Percentiles rank a stretch among this genome's conserved stretches.
Conservation (phyloP, 108 stramenopile genomes). For the Cyclostephanos invisitatus region DNA sequence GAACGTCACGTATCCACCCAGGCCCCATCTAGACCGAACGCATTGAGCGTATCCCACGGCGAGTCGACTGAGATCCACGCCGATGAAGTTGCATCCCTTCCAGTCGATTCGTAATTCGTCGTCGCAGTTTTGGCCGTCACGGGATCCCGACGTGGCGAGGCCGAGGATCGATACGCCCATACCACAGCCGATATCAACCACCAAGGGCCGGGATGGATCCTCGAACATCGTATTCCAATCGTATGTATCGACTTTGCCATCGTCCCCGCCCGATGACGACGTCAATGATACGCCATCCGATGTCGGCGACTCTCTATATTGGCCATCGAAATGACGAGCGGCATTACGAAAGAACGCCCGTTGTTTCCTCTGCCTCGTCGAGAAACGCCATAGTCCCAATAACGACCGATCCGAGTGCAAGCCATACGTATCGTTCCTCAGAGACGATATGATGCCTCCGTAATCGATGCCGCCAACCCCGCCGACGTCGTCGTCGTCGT, state of each 20-base stretch:
- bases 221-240: slow-evolving; percentile 51
- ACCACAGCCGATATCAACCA: slow-evolving; percentile 81
- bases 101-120: slow-evolving; percentile 32
- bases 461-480: slow-evolving; percentile 25
- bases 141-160: slow-evolving; percentile 41
- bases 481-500: slow-evolving; percentile 14
- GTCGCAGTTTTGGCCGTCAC: neutral
- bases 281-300: neutral
- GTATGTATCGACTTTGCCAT: slow-evolving; percentile 11
- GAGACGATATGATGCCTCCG: slow-evolving; percentile 21
- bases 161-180: slow-evolving; percentile 78
- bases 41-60: slow-evolving; percentile 62
- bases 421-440: slow-evolving; percentile 36
- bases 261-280: neutral
- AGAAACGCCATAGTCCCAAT: slow-evolving; percentile 69
- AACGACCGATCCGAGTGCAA: slow-evolving; percentile 65
- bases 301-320: slow-evolving; percentile 2
- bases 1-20: slow-evolving; percentile 44
- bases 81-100: slow-evolving; percentile 68
- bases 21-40: slow-evolving; percentile 56
- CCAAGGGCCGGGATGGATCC: slow-evolving; percentile 61
- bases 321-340: slow-evolving; percentile 51
- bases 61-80: slow-evolving; percentile 65
- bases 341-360: slow-evolving; percentile 51
- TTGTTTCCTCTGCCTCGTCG: slow-evolving; percentile 68